Base-by-base conservation (phyloP, 2,329 filamentous ascomycete species). In the Cryphonectria radicalis region DNA sequence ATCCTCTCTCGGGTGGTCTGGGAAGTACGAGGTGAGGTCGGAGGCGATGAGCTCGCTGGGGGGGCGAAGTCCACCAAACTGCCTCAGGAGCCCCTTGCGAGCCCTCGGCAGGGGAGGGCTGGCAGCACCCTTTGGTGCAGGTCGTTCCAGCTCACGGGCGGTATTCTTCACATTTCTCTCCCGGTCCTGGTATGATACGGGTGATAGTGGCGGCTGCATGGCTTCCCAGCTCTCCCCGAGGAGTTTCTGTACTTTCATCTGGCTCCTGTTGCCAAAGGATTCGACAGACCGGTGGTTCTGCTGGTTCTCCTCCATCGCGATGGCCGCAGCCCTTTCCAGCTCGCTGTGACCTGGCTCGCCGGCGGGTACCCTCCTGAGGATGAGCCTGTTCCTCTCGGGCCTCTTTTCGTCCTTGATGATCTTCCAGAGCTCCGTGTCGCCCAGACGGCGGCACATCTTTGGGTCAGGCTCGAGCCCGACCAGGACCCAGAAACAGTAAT, bases 31-130 rank as follows among this genome's bases (percentile, higher is more conserved):
- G 1, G 94, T 96, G 72, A 99, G 85, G 79, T 99, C 96, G 32
- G 96, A 97, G 37, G 95, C 95, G 78, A 99, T 99, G 79, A 99
- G 89, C 84, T 99, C 96, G 83, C 95, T 98, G 1, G 96, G 96
- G 25, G 96, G 96, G 76, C 96, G 88, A 74, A 96, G 91, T 46
- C 95, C 95, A 77, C 97, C 96, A 82, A 98, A 98, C 74, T 92
- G 92, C 74, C 92, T 90, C 63, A 95, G 84, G 40, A 90, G 85
- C 42, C 82, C 84, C 77, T 89, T 89, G 72, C 83, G 83, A 71
- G 81, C 79, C 75, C 79, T 80, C 72, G 77, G 80, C 63, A 78
- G 81, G 63, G 85, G 83, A 22, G 69, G 70, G 63, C 84, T 80
- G 32, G 80, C 78, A 11, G 82, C 77, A n/a, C 87, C 85, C 66